Evolutionary conservation across 1,139 yeast species (phyloP).

Genomic region (Fermentozyma sake): DNA sequence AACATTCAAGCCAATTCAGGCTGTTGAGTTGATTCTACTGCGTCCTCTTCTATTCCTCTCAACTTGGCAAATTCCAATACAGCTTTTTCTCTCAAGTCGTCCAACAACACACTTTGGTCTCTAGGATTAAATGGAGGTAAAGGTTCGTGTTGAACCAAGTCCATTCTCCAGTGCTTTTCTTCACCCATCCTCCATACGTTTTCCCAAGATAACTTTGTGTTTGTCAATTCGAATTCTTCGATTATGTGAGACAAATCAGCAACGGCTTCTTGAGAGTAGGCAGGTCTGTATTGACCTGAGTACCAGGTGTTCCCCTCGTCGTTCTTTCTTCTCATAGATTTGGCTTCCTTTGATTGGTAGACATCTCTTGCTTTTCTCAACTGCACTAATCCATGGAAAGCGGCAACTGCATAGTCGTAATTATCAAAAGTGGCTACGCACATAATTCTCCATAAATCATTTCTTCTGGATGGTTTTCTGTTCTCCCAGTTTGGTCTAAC

Average conservation of each 20-base stretch:
- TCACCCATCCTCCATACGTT: constrained; percentile 84
- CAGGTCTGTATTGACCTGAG: constrained; percentile 84
- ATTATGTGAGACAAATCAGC: constrained; percentile 76
- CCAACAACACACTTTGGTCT: constrained; percentile 60
- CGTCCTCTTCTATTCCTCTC: constrained; percentile 13
- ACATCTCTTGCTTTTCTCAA: constrained; percentile 72
- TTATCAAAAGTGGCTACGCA: constrained; percentile 71
- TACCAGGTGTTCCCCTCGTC: constrained; percentile 81
- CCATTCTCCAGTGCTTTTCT: constrained; percentile 56
- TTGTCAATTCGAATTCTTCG: constrained; percentile 52
- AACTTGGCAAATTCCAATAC: constrained; percentile 28
- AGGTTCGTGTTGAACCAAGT: constrained; percentile 52
- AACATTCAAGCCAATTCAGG: too few species aligned
- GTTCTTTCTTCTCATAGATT: constrained; percentile 65
- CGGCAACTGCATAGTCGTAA: constrained; percentile 65
- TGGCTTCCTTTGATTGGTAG: constrained; percentile 54
- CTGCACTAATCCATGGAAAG: constrained; percentile 70
- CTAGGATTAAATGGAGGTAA: constrained; percentile 62
- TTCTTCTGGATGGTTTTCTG: constrained; percentile 70
- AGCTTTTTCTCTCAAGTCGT: constrained; percentile 48
- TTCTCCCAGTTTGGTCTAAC: constrained; percentile 86
- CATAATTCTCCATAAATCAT: constrained; percentile 89
- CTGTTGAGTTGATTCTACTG: too few species aligned
- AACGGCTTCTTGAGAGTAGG: constrained; percentile 86
- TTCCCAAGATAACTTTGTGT: constrained; percentile 70